These are phyloP conservation scores for Schizopora paradoxa DNA, from an alignment of 1,284 basidiomycete species.

Conservation along the genomic window DNA sequence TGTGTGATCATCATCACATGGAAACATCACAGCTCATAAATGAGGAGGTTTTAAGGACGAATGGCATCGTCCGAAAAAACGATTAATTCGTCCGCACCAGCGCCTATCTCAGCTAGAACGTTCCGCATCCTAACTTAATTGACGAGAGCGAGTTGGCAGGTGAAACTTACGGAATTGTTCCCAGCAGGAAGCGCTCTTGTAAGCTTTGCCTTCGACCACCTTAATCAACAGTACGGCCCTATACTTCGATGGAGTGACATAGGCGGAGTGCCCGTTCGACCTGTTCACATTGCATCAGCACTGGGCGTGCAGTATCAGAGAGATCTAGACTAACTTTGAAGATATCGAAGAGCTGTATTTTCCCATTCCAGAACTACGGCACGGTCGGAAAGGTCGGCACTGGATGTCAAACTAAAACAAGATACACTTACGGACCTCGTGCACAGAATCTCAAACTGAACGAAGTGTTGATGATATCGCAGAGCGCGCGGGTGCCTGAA, in stretches of 20 bases:
- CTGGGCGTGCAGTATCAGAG: no score
- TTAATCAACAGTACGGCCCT: constrained; percentile 13
- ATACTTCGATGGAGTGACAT: neutral
- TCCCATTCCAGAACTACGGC: neutral
- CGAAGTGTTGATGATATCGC: neutral
- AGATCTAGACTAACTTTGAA: neutral
- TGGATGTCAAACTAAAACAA: neutral
- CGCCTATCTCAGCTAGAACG: neutral
- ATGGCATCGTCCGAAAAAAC: constrained; percentile 17
- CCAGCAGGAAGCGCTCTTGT: neutral
- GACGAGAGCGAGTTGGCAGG: no score
- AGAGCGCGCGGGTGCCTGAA: neutral
- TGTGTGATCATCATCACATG: no score
- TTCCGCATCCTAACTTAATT: no score
- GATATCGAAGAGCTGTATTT: constrained; percentile 2
- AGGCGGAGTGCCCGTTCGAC: constrained; percentile 2
- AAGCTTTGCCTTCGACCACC: constrained; percentile 10
- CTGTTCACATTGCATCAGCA: no score
- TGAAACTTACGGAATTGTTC: neutral
- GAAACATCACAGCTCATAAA: constrained; percentile 12
- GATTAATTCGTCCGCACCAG: constrained; percentile 15
- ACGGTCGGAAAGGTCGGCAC: neutral
- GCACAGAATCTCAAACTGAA: neutral
- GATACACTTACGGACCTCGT: neutral
- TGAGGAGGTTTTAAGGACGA: constrained; percentile 15